These are phyloP conservation scores for Aspergillus clavatus DNA, from an alignment of 2,329 filamentous ascomycete genomes.

Conservation along the genomic window DNA sequence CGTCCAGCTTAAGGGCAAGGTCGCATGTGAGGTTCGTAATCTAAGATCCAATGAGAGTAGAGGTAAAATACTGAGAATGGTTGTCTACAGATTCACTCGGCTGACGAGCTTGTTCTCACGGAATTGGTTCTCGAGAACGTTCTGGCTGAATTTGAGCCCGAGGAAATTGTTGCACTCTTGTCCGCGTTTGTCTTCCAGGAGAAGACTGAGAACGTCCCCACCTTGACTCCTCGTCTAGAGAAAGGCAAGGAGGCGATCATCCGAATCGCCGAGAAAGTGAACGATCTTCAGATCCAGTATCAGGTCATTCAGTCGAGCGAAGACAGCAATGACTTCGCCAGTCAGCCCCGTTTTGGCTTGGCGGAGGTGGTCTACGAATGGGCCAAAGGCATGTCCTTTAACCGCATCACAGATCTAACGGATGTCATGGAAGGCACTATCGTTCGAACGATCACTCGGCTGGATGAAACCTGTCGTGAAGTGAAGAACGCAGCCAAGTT, in stretches of 20 bases:
- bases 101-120: slow-evolving; percentile 91
- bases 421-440: slow-evolving; percentile 97
- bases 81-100: slow-evolving; percentile 68
- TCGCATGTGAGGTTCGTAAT: slow-evolving; percentile 71
- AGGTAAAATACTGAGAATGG: slow-evolving; percentile 6
- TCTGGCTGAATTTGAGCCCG: slow-evolving; percentile 87
- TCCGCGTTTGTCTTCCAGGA: slow-evolving; percentile 98
- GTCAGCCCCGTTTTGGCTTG: slow-evolving; percentile 80
- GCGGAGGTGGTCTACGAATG: slow-evolving; percentile 99
- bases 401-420: slow-evolving; percentile 91
- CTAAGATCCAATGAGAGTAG: neutral
- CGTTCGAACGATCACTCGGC: slow-evolving; percentile 83
- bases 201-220: slow-evolving; percentile 79
- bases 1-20: slow-evolving; percentile 95
- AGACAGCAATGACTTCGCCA: slow-evolving; percentile 88
- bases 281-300: slow-evolving; percentile 78
- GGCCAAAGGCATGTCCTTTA: slow-evolving; percentile 97
- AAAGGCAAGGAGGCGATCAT: slow-evolving; percentile 81
- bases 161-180: slow-evolving; percentile 90
- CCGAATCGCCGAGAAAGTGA: slow-evolving; percentile 86
- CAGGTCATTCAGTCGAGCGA: slow-evolving; percentile 90
- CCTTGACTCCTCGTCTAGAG: slow-evolving; percentile 75
- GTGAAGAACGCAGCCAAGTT: slow-evolving; percentile 96
- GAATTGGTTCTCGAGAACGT: slow-evolving; percentile 96
- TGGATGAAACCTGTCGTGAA: slow-evolving; percentile 95